Base-by-base conservation (phyloP, 306 rosid genomes). In the Fragaria ananassa region DNA sequence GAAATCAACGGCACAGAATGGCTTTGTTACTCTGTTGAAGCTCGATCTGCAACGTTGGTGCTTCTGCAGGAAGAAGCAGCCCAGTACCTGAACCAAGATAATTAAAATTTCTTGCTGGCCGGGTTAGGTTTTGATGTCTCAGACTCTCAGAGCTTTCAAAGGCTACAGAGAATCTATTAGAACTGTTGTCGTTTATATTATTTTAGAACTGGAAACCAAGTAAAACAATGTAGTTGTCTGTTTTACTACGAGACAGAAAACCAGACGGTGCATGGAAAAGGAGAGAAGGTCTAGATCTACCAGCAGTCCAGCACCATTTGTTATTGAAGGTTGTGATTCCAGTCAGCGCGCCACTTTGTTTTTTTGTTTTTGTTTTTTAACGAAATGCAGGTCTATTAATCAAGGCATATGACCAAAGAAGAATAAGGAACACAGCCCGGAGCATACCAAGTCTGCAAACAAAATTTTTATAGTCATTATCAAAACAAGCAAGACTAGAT, bases 161-260 rank as follows among this genome's bases (percentile, higher is more conserved):
- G 56, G 41, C 74, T 19, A 39, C 18, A 68, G 8, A 63, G 68
- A 70, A 70, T 71, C 61, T 31, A 34, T 47, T 17, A 67, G 84
- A 71, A 68, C 57, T 31, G 53, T 51, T 76, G 82, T 80, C 62
- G 67, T 80, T 69, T 72, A 63, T 6, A 60, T 60, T 60, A 60
- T 4, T 12, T 19, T 60, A 27, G 66, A 57, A 57, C 34, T 1
- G 3, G 31, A 23, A 23, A 10, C 63, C 63, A 3, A 57, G 63
- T 57, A 21, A 57, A 57, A 57, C 4, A 57, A 57, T 57, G 15
- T 23, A 21, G 34, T 1, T 6, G 44, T 9, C 4, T 57, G 0
- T 57, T 57, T 57, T 21, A 57, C 63, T 21, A 57, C 29, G 31
- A 1, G 63, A 23, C 66, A 60, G 39, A 61, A 13, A 2, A 61